Evolutionary conservation across 2,329 filamentous ascomycete genomes (phyloP), one percentile per base, ranked within the genome.

Genomic region (Ascochyta rabiei): DNA sequence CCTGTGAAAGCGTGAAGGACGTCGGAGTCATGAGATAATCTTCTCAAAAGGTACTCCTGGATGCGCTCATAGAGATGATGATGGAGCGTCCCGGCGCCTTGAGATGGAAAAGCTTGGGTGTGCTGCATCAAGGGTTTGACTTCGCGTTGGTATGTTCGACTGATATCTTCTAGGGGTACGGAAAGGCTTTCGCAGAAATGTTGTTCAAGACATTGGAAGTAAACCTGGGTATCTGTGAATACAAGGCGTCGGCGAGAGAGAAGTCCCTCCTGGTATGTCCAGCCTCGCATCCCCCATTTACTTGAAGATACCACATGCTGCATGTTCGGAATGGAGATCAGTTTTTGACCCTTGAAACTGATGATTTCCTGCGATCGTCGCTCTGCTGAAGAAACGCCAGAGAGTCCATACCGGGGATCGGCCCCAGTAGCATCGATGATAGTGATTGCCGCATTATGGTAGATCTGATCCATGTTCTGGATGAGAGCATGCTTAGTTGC

Each of bases 221-320:
- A 73, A 1, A 73, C 60, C 10, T 64, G 56, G 0, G 62, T 64
- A 7, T 71, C 59, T 2, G 70, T 70, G 28, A 77, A 77, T 12
- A 76, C 68, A 1, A 77, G 62, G 44, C 71, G 73, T 6, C 75
- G 60, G 8, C 64, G 51, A 1, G 75, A 75, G 1, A 76, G 68
- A 23, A 77, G 61, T 12, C 71, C 58, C 55, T 77, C 75, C 56
- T 77, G 75, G 48, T 76, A 76, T 4, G 75, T 77, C 75, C 75
- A 77, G 0, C 71, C 74, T 34, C 76, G 65, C 1, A 62, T 65
- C 48, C 73, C 74, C 71, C 75, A 76, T 23, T 51, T 64, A 5
- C 71, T 72, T 10, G 49, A 41, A 4, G 49, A 44, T 10, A 73
- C 30, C 13, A 30, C 39, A 10, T 28, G 18, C 3, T n/a, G 19